phyloP scores from a whole-genome alignment of 495 filamentous ascomycete genomes.

The Penicillium egyptiacum region DNA sequence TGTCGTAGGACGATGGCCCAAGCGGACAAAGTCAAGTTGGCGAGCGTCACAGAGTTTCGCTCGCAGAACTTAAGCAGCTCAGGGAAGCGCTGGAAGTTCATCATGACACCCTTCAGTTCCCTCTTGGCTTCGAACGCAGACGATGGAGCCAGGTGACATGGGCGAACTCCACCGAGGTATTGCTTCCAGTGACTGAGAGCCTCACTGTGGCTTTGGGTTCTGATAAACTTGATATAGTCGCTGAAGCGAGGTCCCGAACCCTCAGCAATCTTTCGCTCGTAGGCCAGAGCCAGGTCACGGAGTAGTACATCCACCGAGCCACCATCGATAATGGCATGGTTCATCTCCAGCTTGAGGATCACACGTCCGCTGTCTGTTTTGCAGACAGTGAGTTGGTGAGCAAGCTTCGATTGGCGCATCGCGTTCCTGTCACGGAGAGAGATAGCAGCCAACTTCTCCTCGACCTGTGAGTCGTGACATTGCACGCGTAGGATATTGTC shows the following conservation, averaged over 20 bases:
- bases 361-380: slow-evolving; percentile 40
- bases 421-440: slow-evolving; percentile 36
- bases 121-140: slow-evolving; percentile 15
- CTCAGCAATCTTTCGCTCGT: slow-evolving; percentile 39
- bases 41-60: slow-evolving; percentile 47
- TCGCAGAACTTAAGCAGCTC: slow-evolving; percentile 50
- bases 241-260: slow-evolving; percentile 52
- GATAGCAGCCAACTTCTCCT: slow-evolving; percentile 38
- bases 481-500: slow-evolving; percentile 39
- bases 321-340: slow-evolving; percentile 55
- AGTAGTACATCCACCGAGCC: slow-evolving; percentile 43
- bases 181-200: slow-evolving; percentile 51
- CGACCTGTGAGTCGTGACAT: slow-evolving; percentile 39
- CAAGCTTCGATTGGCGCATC: slow-evolving; percentile 36
- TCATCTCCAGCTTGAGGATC: slow-evolving; percentile 55
- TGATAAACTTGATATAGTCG: slow-evolving; percentile 55
- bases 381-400: slow-evolving; percentile 52
- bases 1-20: slow-evolving; percentile 57
- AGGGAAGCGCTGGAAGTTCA: slow-evolving; percentile 40
- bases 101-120: slow-evolving; percentile 32
- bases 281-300: slow-evolving; percentile 45
- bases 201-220: slow-evolving; percentile 32
- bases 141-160: slow-evolving; percentile 25
- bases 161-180: slow-evolving; percentile 29
- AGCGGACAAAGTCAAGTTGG: slow-evolving; percentile 52